phyloP scores from a whole-genome alignment of 768 basidiomycete species.

The Tulasnella sp. region DNA sequence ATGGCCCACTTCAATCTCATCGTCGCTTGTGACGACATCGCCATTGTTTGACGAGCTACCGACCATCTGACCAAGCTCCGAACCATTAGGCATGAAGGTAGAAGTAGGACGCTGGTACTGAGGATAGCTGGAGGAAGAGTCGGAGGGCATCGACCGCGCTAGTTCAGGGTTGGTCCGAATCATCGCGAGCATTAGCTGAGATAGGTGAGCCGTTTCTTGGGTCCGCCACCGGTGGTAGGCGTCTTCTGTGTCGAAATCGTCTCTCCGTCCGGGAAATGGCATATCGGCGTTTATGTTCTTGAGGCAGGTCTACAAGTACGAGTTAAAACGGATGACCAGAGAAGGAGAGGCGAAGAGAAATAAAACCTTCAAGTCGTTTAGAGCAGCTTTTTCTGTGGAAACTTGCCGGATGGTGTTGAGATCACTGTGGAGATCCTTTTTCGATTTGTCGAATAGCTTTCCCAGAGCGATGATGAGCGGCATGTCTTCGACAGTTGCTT shows the following conservation, averaged over 20 bases:
- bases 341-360: neutral
- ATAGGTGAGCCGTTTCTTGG: constrained; percentile 69
- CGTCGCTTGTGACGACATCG: constrained; percentile 16
- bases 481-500: constrained; percentile 58
- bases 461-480: constrained; percentile 58
- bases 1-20: constrained; percentile 46
- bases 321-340: constrained; percentile 14
- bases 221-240: constrained; percentile 80
- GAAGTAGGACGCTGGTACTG: neutral
- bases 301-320: constrained; percentile 71
- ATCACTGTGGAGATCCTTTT: constrained; percentile 57
- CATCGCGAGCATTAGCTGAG: constrained; percentile 82
- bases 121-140: constrained; percentile 42
- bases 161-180: constrained; percentile 77
- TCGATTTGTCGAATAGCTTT: constrained; percentile 60
- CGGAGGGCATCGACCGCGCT: constrained; percentile 59
- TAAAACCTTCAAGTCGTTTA: constrained; percentile 73
- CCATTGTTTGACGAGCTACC: constrained; percentile 6
- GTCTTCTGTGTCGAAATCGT: constrained; percentile 74
- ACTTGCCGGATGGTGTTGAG: constrained; percentile 50
- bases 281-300: constrained; percentile 82
- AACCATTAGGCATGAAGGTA: neutral
- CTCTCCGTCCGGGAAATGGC: constrained; percentile 71
- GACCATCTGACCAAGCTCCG: neutral
- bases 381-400: constrained; percentile 75